phyloP scores from a whole-genome alignment of 495 filamentous ascomycete species.

The Oidiodendron maius region DNA sequence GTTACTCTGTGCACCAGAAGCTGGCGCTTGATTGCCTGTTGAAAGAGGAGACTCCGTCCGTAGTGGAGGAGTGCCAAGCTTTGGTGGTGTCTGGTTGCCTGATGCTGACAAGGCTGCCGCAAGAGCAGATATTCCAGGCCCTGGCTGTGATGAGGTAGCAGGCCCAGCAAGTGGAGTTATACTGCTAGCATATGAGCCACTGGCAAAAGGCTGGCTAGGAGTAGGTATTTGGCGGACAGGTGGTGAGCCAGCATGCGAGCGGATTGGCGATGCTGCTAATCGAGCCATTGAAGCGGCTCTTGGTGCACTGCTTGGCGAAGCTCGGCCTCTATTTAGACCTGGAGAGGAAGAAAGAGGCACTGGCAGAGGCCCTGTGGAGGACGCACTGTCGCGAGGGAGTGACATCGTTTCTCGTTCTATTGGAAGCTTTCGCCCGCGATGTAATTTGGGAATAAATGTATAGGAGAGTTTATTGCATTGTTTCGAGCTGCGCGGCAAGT shows the following conservation, averaged over 20 bases:
- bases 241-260: constrained; percentile 44
- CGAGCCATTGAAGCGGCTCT: constrained; percentile 66
- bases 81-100: constrained; percentile 51
- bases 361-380: constrained; percentile 27
- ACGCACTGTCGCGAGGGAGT: constrained; percentile 27
- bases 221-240: constrained; percentile 39
- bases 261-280: constrained; percentile 64
- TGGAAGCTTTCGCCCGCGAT: no score
- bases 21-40: constrained; percentile 37
- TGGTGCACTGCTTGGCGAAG: constrained; percentile 37
- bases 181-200: constrained; percentile 25
- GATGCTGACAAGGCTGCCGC: constrained; percentile 67
- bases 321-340: constrained; percentile 35
- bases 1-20: constrained; percentile 52
- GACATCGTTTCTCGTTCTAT: no score
- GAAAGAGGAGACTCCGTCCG: constrained; percentile 50
- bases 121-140: constrained; percentile 71
- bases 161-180: constrained; percentile 49
- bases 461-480: no score
- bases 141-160: constrained; percentile 41
- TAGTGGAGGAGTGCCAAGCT: constrained; percentile 54
- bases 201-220: constrained; percentile 22
- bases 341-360: constrained; percentile 40
- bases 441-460: no score
- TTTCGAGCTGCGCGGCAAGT: no score